Percentiles rank a stretch among this genome's conserved stretches.
These are phyloP conservation scores for Globisporangium mamillatum DNA, from an alignment of 352 stramenopile genomes.

Conservation along the genomic window DNA sequence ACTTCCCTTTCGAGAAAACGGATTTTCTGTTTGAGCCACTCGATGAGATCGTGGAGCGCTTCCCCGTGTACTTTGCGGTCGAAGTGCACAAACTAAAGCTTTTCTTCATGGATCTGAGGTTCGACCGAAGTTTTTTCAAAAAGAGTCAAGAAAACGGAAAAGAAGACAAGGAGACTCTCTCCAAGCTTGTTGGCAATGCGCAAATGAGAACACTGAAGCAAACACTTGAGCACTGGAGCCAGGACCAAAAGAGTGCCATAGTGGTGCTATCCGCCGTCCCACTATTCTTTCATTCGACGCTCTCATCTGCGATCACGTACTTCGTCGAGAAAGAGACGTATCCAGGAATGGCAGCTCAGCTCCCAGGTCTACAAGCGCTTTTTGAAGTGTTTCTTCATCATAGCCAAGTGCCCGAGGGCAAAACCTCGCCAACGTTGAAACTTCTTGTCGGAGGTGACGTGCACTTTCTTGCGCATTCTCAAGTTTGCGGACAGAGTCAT, in stretches of 20 bases:
- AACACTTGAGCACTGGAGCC: conserved; percentile 21
- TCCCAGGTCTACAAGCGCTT: conserved; percentile 31
- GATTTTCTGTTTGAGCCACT: conserved; percentile 45
- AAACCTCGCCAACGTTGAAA: conserved; percentile 12
- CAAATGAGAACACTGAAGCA: conserved; percentile 24
- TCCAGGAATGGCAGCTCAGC: conserved; percentile 39
- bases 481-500: conserved; percentile 29
- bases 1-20: conserved; percentile 34
- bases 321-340: conserved; percentile 64
- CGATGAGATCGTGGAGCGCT: conserved; percentile 27
- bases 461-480: conserved; percentile 51
- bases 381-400: conserved; percentile 35
- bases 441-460: conserved; percentile 65
- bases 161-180: background rate
- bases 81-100: conserved; percentile 45
- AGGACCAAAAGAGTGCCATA: conserved; percentile 17
- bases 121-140: conserved; percentile 53
- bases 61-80: conserved; percentile 44
- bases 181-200: conserved; percentile 28
- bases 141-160: background rate
- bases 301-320: conserved; percentile 48
- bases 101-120: conserved; percentile 61
- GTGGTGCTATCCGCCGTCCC: conserved; percentile 57
- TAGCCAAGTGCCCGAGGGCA: conserved; percentile 9
- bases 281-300: conserved; percentile 64